Evolutionary conservation across 192 early-diverging fungal species (phyloP).

Genomic region (Backusella morwellensis): DNA sequence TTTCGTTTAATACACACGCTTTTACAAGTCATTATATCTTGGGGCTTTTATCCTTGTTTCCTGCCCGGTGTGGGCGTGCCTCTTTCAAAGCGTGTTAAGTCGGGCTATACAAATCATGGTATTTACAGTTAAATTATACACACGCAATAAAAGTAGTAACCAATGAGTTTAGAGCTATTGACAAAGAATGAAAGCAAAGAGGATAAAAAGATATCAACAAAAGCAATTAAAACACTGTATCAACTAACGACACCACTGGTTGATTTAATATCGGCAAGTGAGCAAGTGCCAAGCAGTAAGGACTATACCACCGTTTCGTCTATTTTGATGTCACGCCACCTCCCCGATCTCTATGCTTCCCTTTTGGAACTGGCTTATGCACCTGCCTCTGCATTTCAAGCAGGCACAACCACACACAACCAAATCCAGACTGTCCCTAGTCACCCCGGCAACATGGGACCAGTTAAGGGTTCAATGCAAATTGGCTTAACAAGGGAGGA

Average conservation of each 20-base stretch:
- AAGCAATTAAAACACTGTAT: neutral
- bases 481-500: slow-evolving; percentile 13
- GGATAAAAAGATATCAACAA: neutral
- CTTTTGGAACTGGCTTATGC: slow-evolving; percentile 69
- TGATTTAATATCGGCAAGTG: slow-evolving; percentile 9
- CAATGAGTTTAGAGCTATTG: neutral
- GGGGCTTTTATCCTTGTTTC: slow-evolving; percentile 68
- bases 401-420: neutral
- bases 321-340: slow-evolving; percentile 52
- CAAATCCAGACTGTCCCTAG: neutral
- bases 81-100: slow-evolving; percentile 56
- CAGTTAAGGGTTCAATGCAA: neutral
- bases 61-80: slow-evolving; percentile 68
- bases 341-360: slow-evolving; percentile 64
- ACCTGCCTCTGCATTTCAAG: slow-evolving; percentile 43
- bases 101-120: slow-evolving; percentile 50
- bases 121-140: neutral
- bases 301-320: slow-evolving; percentile 55
- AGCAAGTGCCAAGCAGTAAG: slow-evolving; percentile 5
- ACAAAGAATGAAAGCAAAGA: slow-evolving; percentile 17
- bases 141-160: neutral
- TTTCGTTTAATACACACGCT: slow-evolving; percentile 61
- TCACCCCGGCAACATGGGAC: slow-evolving; percentile 7
- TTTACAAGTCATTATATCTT: slow-evolving; percentile 61
- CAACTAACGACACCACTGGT: slow-evolving; percentile 5